Percentiles rank a stretch among this genome's conserved stretches.
Evolutionary conservation across 2,329 filamentous ascomycete species (phyloP).

Genomic region (Tolypocladium sp.): DNA sequence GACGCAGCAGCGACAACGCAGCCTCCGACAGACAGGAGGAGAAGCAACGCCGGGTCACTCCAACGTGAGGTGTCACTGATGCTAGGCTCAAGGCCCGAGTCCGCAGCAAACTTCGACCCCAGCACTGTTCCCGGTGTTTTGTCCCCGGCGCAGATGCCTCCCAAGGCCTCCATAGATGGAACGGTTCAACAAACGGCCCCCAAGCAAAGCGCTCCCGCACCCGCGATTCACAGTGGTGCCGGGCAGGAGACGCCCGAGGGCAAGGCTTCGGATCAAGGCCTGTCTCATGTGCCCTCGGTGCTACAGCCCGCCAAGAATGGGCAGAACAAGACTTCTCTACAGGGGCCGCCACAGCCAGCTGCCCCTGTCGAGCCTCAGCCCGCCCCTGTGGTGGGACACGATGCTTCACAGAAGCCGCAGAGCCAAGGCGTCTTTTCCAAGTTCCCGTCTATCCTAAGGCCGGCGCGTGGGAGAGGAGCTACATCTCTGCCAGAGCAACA

Average conservation of each 20-base stretch:
- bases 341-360: background rate
- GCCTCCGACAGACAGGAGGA: slow-evolving; percentile 3
- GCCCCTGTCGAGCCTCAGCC: background rate
- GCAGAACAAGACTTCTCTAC: slow-evolving; percentile 1
- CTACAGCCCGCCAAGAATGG: slow-evolving; percentile 1
- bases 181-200: slow-evolving; percentile 3
- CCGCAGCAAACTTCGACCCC: slow-evolving; percentile 10
- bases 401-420: background rate
- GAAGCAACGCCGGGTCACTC: slow-evolving; percentile 8
- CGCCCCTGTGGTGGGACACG: background rate
- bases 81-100: slow-evolving; percentile 8
- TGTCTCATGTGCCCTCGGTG: slow-evolving; percentile 4
- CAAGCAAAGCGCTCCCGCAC: background rate
- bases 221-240: background rate
- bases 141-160: slow-evolving; percentile 12
- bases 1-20: background rate
- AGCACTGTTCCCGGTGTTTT: slow-evolving; percentile 12
- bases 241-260: no score
- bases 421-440: slow-evolving; percentile 1
- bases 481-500: background rate
- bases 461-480: slow-evolving; percentile 5
- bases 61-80: slow-evolving; percentile 15
- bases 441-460: slow-evolving; percentile 9
- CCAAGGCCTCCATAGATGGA: slow-evolving; percentile 7
- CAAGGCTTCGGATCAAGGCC: background rate